Conservation (phyloP, 2,329 filamentous ascomycete species). For the Ceratocystiopsis brevicomis region DNA sequence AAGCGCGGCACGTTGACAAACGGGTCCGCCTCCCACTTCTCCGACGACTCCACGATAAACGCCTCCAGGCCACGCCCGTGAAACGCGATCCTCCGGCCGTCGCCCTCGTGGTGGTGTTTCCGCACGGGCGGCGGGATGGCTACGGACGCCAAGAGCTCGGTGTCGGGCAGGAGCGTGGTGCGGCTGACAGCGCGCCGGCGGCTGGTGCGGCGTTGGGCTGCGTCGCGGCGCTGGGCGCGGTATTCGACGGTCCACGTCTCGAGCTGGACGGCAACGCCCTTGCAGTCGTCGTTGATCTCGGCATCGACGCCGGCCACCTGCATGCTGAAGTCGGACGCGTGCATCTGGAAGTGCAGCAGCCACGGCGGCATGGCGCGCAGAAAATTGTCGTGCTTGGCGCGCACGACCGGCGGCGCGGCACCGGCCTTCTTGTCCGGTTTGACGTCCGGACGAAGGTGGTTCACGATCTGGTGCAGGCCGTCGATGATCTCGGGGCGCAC, state of each 20-base stretch:
- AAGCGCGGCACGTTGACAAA: conserved; percentile 75
- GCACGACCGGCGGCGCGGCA: conserved; percentile 4
- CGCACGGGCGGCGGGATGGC: conserved; percentile 30
- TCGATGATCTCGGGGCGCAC: conserved; percentile 83
- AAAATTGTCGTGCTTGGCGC: conserved; percentile 44
- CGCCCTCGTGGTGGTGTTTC: conserved; percentile 38
- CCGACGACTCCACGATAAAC: conserved; percentile 73
- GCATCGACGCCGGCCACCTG: conserved; percentile 81
- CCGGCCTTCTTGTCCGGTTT: conserved; percentile 39
- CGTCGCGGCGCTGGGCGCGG: conserved; percentile 58
- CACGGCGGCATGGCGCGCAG: conserved; percentile 64
- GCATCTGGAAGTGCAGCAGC: conserved; percentile 67
- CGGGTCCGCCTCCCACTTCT: conserved; percentile 67
- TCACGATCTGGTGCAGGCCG: conserved; percentile 77
- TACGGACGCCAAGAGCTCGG: conserved; percentile 36
- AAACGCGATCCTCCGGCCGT: conserved; percentile 65
- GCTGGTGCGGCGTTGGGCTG: conserved; percentile 34
- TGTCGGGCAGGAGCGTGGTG: conserved; percentile 47
- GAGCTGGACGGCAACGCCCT: conserved; percentile 70
- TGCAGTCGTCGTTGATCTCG: conserved; percentile 61
- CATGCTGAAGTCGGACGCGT: conserved; percentile 74
- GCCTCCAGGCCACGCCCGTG: conserved; percentile 73
- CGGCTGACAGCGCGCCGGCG: conserved; percentile 60
- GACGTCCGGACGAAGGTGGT: conserved; percentile 56
- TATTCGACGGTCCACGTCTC: conserved; percentile 84